Evolutionary conservation across 306 rosid genomes (phyloP).

Genomic region (Argentina anserina): DNA sequence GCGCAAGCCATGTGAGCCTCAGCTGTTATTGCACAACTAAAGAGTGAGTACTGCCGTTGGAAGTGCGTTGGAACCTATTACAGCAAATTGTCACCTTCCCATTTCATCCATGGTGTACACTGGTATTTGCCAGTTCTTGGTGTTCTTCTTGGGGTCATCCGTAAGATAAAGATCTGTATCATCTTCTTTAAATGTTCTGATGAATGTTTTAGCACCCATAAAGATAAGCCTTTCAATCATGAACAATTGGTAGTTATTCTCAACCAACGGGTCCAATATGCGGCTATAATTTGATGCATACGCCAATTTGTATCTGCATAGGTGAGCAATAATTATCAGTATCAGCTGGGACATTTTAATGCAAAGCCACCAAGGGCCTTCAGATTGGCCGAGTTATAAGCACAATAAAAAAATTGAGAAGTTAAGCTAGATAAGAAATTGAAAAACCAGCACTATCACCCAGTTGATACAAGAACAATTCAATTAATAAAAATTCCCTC

Average conservation of each 20-base stretch:
- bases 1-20: background rate
- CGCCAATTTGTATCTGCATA: conserved; percentile 73
- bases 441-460: background rate
- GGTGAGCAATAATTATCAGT: conserved; percentile 21
- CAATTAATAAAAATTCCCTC: background rate
- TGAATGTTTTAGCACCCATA: conserved; percentile 76
- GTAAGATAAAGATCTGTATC: conserved; percentile 69
- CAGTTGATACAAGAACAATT: background rate
- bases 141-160: conserved; percentile 92
- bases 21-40: background rate
- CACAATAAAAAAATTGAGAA: background rate
- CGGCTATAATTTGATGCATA: conserved; percentile 74
- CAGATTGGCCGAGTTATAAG: background rate
- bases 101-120: conserved; percentile 59
- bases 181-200: conserved; percentile 79
- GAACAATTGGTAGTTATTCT: conserved; percentile 83
- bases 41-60: background rate
- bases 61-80: background rate
- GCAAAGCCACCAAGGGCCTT: background rate
- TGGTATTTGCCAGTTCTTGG: conserved; percentile 82
- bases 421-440: background rate
- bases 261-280: conserved; percentile 56
- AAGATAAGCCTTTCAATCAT: conserved; percentile 83
- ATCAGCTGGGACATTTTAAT: conserved; percentile 4
- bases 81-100: conserved; percentile 37